Percentiles rank a stretch among this genome's conserved stretches.
Conservation (phyloP, 371 early-diverging fungal genomes). For the Mortierella sp. region DNA sequence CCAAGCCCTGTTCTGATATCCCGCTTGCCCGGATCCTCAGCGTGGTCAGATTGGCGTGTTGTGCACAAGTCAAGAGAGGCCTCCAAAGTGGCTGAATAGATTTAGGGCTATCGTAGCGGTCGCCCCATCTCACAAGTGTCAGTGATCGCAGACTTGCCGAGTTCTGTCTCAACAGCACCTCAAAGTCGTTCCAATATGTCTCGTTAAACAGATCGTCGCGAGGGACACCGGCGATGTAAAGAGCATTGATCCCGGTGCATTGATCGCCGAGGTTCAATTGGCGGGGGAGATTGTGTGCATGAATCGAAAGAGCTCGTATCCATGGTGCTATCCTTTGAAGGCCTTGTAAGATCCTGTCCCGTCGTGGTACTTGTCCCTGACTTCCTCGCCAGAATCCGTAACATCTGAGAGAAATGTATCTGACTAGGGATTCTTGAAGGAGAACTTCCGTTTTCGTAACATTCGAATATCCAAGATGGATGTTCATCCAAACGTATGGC, state of each 20-base stretch:
- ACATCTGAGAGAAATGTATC: no score
- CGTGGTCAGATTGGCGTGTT: background rate
- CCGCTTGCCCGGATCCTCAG: slow-evolving; percentile 4
- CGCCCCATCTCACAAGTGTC: background rate
- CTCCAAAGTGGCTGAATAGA: background rate
- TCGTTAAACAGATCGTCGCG: background rate
- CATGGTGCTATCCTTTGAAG: background rate
- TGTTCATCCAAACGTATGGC: no score
- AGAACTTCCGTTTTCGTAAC: no score
- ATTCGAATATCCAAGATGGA: no score
- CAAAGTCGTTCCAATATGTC: slow-evolving; percentile 1
- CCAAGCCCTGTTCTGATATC: slow-evolving; percentile 8
- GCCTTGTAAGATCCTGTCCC: background rate
- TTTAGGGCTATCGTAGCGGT: no score
- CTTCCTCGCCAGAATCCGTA: no score
- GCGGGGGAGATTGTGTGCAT: background rate
- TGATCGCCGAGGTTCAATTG: background rate
- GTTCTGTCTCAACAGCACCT: background rate
- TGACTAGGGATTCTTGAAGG: no score
- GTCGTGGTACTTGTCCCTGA: background rate
- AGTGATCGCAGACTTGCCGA: background rate
- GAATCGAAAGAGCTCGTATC: background rate
- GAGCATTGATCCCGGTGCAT: background rate
- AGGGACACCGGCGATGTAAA: background rate
- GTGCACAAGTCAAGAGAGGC: background rate